Conservation (phyloP, 1,139 yeast species). For the Candida tunisiensis region DNA sequence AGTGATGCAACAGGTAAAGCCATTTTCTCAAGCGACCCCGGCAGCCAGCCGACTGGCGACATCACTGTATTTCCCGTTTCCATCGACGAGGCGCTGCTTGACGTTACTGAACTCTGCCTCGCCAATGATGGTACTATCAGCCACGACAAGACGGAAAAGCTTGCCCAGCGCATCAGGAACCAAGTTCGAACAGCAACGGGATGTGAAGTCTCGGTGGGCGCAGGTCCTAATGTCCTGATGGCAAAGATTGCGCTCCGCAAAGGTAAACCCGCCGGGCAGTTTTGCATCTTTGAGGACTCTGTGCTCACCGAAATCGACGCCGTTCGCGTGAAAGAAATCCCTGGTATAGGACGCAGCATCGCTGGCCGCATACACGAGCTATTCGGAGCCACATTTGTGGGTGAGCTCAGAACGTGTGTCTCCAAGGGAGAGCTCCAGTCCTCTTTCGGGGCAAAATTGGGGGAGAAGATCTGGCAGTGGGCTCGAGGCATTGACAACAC, state of each 20-base stretch:
- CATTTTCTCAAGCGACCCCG: no score
- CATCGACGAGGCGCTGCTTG: constrained; percentile 79
- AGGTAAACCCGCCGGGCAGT: constrained; percentile 72
- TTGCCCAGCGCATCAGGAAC: constrained; percentile 27
- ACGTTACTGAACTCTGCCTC: constrained; percentile 28
- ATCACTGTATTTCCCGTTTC: constrained; percentile 89
- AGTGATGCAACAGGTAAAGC: no score
- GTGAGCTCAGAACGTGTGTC: constrained; percentile 23
- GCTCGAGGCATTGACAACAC: constrained; percentile 55
- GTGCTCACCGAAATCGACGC: constrained; percentile 24
- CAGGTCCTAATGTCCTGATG: constrained; percentile 49
- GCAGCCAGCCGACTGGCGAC: no score
- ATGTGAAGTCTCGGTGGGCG: constrained; percentile 69
- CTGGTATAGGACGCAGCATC: constrained; percentile 65
- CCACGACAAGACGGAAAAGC: constrained; percentile 8
- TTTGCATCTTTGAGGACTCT: constrained; percentile 18
- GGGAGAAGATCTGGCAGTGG: constrained; percentile 40
- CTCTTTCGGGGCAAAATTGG: constrained; percentile 54
- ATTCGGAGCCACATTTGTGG: constrained; percentile 13
- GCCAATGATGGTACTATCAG: constrained; percentile 3
- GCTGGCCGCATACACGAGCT: constrained; percentile 24
- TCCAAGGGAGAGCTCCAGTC: constrained; percentile 23
- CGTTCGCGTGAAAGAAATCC: constrained; percentile 42
- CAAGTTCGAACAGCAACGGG: constrained; percentile 31
- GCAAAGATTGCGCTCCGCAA: constrained; percentile 60